These are phyloP conservation scores for Phytophthora kernoviae DNA, from an alignment of 352 stramenopile genomes.

Conservation along the genomic window DNA sequence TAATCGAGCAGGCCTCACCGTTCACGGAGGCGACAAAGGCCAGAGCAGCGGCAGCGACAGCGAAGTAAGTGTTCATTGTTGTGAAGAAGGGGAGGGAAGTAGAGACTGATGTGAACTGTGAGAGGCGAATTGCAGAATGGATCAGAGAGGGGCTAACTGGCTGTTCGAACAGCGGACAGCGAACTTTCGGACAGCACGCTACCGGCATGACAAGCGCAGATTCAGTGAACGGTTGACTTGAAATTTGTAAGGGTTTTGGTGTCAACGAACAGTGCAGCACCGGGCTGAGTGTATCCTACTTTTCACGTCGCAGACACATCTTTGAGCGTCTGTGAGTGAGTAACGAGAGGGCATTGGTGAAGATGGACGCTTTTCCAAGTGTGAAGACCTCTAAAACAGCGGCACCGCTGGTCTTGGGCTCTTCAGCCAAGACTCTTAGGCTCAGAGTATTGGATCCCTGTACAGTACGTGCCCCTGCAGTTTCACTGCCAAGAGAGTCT, in stretches of 20 bases:
- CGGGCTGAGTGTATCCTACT: conserved; percentile 25
- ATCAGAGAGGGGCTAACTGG: neutral
- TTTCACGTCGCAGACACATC: conserved; percentile 24
- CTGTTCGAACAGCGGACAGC: conserved; percentile 13
- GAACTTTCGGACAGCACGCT: conserved; percentile 17
- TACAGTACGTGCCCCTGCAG: neutral
- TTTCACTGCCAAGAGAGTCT: neutral
- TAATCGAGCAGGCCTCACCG: conserved; percentile 25
- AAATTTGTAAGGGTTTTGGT: conserved; percentile 1
- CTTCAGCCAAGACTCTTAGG: too few relatives aligned
- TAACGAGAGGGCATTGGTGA: conserved; percentile 16
- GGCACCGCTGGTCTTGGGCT: neutral
- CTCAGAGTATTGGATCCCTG: too few relatives aligned
- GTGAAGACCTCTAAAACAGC: neutral
- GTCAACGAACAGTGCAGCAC: neutral
- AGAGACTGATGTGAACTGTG: conserved; percentile 9
- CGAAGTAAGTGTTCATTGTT: conserved; percentile 42
- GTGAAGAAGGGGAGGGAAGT: neutral
- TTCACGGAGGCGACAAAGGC: conserved; percentile 34
- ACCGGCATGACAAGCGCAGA: conserved; percentile 6
- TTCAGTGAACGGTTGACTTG: conserved; percentile 7
- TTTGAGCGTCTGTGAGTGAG: conserved; percentile 29
- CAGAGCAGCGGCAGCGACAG: conserved; percentile 27
- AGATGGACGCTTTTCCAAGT: neutral
- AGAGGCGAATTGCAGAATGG: conserved; percentile 42